Base-by-base conservation (phyloP, 768 basidiomycete species). In the Leccinellum luteum region DNA sequence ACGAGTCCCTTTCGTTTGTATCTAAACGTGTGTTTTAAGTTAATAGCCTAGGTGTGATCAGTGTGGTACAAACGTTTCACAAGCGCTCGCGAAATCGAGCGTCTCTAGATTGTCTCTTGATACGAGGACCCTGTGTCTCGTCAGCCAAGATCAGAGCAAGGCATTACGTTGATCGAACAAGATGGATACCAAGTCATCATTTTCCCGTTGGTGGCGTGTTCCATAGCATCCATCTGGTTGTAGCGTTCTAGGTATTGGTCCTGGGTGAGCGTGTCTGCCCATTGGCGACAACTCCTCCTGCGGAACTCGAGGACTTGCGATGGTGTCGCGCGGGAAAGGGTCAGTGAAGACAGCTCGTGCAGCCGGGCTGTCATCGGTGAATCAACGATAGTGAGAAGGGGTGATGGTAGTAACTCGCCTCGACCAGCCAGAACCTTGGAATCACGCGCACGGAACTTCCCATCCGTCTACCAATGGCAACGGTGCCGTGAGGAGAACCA, bases 41-140 rank as follows among this genome's bases (percentile, higher is more conserved):
- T 28, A 31, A 30, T 14, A 28, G 5, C 28, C 19, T 8, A 2
- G 25, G 28, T 15, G 9, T n/a, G n/a, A 10, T 38, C 15, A 51
- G n/a, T n/a, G 13, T 19, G 19, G 19, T 13, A 52, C 57, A 28
- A n/a, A 45, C 43, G 43, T 52, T 25, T n/a, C n/a, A n/a, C 49
- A 60, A 25, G 49, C 58, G 13, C 35, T 47, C 21, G 43, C 21
- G 27, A n/a, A 52, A n/a, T 59, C 58, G 8, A 60, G 58, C 62
- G n/a, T 56, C n/a, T 70, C 66, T 3, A 82, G 79, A 57, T 81
- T 67, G 43, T 74, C 72, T 55, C 82, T 73, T 6, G 80, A 80
- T n/a, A 79, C 81, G 14, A 86, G 71, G 4, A 87, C 80, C 85
- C 85, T 59, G 38, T 25, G 43, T 43, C 30, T 32, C 43, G 21